Evolutionary conservation across 495 filamentous ascomycete genomes (phyloP).

Genomic region (Penicillium pancosmium): DNA sequence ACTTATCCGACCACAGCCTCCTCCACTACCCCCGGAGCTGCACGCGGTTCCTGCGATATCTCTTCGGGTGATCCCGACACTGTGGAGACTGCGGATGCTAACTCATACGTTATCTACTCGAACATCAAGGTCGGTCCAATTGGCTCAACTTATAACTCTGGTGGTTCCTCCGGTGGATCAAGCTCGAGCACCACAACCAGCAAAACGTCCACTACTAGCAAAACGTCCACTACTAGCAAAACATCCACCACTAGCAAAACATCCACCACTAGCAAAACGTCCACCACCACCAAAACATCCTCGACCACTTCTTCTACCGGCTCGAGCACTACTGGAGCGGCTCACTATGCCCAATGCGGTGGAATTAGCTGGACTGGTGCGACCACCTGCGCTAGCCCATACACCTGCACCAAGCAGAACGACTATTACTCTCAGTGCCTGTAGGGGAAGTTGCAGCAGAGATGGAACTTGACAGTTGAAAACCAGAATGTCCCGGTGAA

Average conservation of each 20-base stretch:
- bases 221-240: constrained; percentile 12
- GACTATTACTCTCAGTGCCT: constrained; percentile 52
- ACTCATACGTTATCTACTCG: constrained; percentile 64
- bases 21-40: constrained; percentile 61
- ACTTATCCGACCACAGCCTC: constrained; percentile 64
- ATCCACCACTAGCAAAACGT: constrained; percentile 10
- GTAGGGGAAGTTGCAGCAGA: constrained; percentile 17
- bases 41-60: constrained; percentile 69
- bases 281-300: constrained; percentile 6
- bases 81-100: constrained; percentile 56
- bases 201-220: constrained; percentile 5
- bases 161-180: constrained; percentile 12
- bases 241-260: constrained; percentile 3
- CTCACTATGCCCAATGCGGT: constrained; percentile 53
- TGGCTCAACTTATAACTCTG: constrained; percentile 54
- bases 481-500: neutral
- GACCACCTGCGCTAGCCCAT: constrained; percentile 46
- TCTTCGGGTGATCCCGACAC: constrained; percentile 63
- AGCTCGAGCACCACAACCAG: constrained; percentile 18
- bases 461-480: neutral
- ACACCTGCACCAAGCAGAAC: constrained; percentile 40
- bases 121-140: constrained; percentile 73
- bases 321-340: constrained; percentile 27
- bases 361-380: constrained; percentile 51
- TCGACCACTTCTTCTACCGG: constrained; percentile 31